Conservation (phyloP, 768 basidiomycete genomes). For the Gautieria morchelliformis region DNA sequence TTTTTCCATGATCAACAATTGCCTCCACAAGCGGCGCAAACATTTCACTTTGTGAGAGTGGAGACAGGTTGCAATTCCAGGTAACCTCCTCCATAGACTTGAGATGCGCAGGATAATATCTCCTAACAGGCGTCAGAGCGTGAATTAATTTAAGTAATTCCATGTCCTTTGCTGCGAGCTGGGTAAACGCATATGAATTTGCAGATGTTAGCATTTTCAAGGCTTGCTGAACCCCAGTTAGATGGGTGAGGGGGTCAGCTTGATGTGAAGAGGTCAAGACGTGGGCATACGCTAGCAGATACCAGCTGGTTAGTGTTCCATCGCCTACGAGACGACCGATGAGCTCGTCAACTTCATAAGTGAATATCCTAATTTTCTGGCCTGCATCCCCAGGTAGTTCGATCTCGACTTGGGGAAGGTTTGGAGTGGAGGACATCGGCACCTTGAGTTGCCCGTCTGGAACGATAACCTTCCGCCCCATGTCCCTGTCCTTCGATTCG, state of each 20-base stretch:
- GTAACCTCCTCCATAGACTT: slow-evolving; percentile 30
- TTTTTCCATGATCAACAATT: neutral
- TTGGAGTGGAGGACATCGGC: slow-evolving; percentile 12
- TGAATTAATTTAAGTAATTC: slow-evolving; percentile 25
- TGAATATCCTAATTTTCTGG: neutral
- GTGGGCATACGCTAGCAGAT: slow-evolving; percentile 36
- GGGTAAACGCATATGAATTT: slow-evolving; percentile 30
- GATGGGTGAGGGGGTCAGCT: slow-evolving; percentile 33
- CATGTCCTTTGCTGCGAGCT: slow-evolving; percentile 20
- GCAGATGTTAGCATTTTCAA: slow-evolving; percentile 29
- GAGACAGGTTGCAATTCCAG: slow-evolving; percentile 19
- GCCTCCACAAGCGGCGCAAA: neutral
- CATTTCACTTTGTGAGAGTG: slow-evolving; percentile 22
- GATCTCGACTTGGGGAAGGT: slow-evolving; percentile 14
- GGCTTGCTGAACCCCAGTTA: slow-evolving; percentile 36
- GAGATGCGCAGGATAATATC: slow-evolving; percentile 31
- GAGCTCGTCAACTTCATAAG: slow-evolving; percentile 21
- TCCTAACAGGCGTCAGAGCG: slow-evolving; percentile 23
- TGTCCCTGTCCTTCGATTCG: slow-evolving; percentile 24
- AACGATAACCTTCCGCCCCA: slow-evolving; percentile 12
- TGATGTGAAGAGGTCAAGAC: slow-evolving; percentile 32
- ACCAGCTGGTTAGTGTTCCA: slow-evolving; percentile 17
- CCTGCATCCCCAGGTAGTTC: neutral
- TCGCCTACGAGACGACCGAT: slow-evolving; percentile 22
- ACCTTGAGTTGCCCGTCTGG: slow-evolving; percentile 11